Evolutionary conservation across 768 basidiomycete species (phyloP).

Genomic region (Termitomyces titanicus): DNA sequence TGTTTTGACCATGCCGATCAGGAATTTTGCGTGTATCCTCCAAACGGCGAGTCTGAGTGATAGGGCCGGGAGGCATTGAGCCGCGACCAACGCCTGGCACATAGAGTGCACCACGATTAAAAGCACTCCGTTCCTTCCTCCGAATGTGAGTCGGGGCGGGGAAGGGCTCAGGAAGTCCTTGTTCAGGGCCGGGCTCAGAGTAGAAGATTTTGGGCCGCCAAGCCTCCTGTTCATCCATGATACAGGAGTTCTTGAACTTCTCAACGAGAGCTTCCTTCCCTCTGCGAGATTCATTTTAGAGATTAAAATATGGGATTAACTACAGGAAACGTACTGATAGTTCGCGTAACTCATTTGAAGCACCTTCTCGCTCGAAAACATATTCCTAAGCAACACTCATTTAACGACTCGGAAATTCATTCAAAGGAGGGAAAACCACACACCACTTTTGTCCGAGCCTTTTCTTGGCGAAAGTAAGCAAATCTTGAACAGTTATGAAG

Average conservation of each 20-base stretch:
- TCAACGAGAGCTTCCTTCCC: slow-evolving; percentile 89
- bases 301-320: slow-evolving; percentile 2
- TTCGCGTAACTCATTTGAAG: slow-evolving; percentile 91
- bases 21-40: slow-evolving; percentile 9
- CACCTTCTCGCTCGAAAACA: slow-evolving; percentile 89
- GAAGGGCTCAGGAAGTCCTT: slow-evolving; percentile 78
- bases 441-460: slow-evolving; percentile 82
- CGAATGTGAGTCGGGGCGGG: slow-evolving; percentile 78
- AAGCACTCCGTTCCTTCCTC: slow-evolving; percentile 79
- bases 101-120: slow-evolving; percentile 71
- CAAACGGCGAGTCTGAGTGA: slow-evolving; percentile 13
- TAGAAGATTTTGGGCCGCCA: slow-evolving; percentile 87
- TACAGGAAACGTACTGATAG: slow-evolving; percentile 65
- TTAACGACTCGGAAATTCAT: no score
- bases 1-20: slow-evolving; percentile 5
- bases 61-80: slow-evolving; percentile 7
- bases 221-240: slow-evolving; percentile 82
- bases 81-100: slow-evolving; percentile 29
- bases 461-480: slow-evolving; percentile 69
- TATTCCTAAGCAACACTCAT: slow-evolving; percentile 54
- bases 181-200: slow-evolving; percentile 62
- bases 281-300: slow-evolving; percentile 29
- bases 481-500: slow-evolving; percentile 76
- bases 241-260: slow-evolving; percentile 88
- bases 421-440: slow-evolving; percentile 16